Conservation (phyloP, 202 grass and related monocot genomes). For the Saccharum hybrid region DNA sequence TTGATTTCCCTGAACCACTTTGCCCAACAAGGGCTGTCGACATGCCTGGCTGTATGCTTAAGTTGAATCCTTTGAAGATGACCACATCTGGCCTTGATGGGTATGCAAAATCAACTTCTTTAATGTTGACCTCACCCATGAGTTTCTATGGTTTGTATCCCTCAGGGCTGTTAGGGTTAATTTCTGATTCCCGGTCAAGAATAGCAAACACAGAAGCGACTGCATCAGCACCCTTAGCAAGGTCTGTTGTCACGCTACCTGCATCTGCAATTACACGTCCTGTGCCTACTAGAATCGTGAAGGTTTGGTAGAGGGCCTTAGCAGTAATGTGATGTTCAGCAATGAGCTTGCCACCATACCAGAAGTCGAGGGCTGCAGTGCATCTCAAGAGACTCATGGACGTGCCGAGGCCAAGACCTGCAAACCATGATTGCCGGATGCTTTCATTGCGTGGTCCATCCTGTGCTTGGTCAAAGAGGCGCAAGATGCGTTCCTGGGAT, state of each 20-base stretch:
- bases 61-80: constrained; percentile 74
- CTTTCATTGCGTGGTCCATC: constrained; percentile 63
- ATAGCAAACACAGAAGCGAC: constrained; percentile 70
- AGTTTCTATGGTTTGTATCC: constrained; percentile 59
- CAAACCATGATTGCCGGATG: constrained; percentile 70
- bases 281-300: constrained; percentile 76
- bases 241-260: constrained; percentile 83
- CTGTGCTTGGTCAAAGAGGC: constrained; percentile 62
- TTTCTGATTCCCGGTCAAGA: constrained; percentile 68
- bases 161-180: constrained; percentile 65
- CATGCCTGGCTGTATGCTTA: constrained; percentile 71
- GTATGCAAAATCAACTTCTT: constrained; percentile 71
- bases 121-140: constrained; percentile 66
- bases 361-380: constrained; percentile 70
- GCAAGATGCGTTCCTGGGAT: constrained; percentile 71
- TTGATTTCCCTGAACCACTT: constrained; percentile 95
- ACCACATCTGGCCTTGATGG: constrained; percentile 66
- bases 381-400: constrained; percentile 67
- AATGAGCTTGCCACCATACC: constrained; percentile 75
- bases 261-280: constrained; percentile 85
- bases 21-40: constrained; percentile 85
- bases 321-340: constrained; percentile 48
- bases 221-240: constrained; percentile 85
- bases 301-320: constrained; percentile 60
- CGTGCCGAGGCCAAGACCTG: constrained; percentile 63